Evolutionary conservation across 129 eudicot species (phyloP), one percentile per base, ranked within the genome.

Genomic region (Centaurea solstitialis): DNA sequence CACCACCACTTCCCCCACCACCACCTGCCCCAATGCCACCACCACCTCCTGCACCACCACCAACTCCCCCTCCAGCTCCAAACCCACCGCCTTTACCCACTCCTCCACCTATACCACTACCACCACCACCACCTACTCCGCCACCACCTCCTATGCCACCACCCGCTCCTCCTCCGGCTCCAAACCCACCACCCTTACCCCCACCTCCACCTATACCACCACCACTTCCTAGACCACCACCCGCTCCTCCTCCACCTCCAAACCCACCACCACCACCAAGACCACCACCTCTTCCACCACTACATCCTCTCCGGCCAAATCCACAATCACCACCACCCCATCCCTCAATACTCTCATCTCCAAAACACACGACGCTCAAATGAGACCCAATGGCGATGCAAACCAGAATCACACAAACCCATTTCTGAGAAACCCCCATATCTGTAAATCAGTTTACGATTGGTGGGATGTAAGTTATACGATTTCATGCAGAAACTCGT

Each of bases 361-460:
- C 87, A 57, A 75, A 33, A 41, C 77, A 47, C 35, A 74, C 2
- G 20, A 79, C 85, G 84, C 87, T 83, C 82, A 87, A 68, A 11
- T 90, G 80, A 66, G 86, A 85, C 8, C 39, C 91, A 59, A 90
- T 40, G 75, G 79, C 18, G 24, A 87, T 20, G 40, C 85, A 64
- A 72, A 87, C 64, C 59, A 86, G 67, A 45, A 77, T 35, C 37
- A 83, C 33, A 71, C 83, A 82, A 59, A 86, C 37, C 89, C 95
- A 82, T 82, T 81, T 91, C 3, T 82, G 74, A 40, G 87, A 76
- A 74, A 57, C 18, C 76, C 79, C 76, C 87, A 87, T 87, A 40
- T 23, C 40, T 38, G 23, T 24, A 10, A 9, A 76, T 61, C 70
- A 38, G 7, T 24, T 59, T 81, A 61, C 9, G 73, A 70, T 38